Conservation (phyloP, 1,139 yeast species). For the Nadsonia commutata region DNA sequence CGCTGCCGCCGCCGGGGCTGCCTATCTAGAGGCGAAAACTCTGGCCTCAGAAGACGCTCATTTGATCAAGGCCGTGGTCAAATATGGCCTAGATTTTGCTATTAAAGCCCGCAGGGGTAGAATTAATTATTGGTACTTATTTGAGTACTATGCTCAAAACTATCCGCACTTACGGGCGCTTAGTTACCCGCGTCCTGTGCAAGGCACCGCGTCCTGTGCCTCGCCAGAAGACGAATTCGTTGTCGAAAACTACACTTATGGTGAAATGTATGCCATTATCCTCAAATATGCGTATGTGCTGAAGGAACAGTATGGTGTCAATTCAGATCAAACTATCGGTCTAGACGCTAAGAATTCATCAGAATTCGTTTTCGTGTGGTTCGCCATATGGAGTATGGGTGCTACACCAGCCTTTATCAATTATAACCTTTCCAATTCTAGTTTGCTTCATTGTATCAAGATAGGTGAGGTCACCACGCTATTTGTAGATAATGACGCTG, state of each 20-base stretch:
- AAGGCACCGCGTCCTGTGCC: slow-evolving; percentile 7
- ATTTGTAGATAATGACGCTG: slow-evolving; percentile 49
- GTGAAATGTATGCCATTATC: slow-evolving; percentile 49
- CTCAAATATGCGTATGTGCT: slow-evolving; percentile 54
- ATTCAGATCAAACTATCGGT: slow-evolving; percentile 58
- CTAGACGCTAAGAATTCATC: slow-evolving; percentile 75
- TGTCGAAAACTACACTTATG: slow-evolving; percentile 52
- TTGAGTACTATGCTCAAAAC: slow-evolving; percentile 37
- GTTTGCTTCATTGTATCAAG: slow-evolving; percentile 68
- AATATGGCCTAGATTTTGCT: slow-evolving; percentile 12
- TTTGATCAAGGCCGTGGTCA: slow-evolving; percentile 15
- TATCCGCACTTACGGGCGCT: slow-evolving; percentile 44
- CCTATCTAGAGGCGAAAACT: slow-evolving; percentile 20
- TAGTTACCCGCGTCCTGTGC: slow-evolving; percentile 44
- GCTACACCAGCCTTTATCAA: slow-evolving; percentile 81
- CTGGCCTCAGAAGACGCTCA: slow-evolving; percentile 19
- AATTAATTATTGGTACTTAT: slow-evolving; percentile 53
- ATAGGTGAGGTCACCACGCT: slow-evolving; percentile 52
- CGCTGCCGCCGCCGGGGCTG: slow-evolving; percentile 16
- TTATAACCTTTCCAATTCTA: slow-evolving; percentile 59
- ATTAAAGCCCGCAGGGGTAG: slow-evolving; percentile 27
- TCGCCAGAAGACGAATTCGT: slow-evolving; percentile 37
- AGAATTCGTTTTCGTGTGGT: slow-evolving; percentile 63
- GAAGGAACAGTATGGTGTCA: slow-evolving; percentile 46
- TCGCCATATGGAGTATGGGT: slow-evolving; percentile 83